Percentiles rank a stretch among this genome's conserved stretches.
These are phyloP conservation scores for Scalesia atractyloides DNA, from an alignment of 129 eudicot genomes.

Conservation along the genomic window DNA sequence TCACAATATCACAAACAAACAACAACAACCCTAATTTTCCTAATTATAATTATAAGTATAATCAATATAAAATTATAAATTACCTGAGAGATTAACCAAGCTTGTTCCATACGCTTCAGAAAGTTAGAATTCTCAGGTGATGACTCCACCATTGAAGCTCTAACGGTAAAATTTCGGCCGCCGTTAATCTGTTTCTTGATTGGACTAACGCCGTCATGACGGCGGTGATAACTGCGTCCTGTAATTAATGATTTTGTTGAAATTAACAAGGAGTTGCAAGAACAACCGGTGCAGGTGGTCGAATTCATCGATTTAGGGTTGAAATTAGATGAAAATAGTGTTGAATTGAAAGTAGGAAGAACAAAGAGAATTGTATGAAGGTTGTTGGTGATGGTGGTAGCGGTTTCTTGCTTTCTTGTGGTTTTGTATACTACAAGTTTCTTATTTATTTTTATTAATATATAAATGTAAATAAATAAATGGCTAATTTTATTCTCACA, in stretches of 20 bases:
- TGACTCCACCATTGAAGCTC: conserved; percentile 72
- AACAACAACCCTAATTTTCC: conserved; percentile 1
- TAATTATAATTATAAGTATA: too few relatives aligned
- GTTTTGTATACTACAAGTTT: background rate
- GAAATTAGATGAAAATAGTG: background rate
- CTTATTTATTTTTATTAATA: background rate
- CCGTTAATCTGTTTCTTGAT: background rate
- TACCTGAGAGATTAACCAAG: conserved; percentile 48
- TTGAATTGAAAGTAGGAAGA: background rate
- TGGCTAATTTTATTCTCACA: too few relatives aligned
- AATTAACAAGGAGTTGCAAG: background rate
- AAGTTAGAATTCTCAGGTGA: conserved; percentile 58
- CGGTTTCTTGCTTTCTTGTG: background rate
- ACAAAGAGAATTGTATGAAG: background rate
- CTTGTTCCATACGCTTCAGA: conserved; percentile 72
- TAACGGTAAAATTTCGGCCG: conserved; percentile 22
- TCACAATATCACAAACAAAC: background rate
- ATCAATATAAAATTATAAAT: background rate
- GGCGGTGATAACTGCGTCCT: background rate
- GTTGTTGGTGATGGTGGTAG: background rate
- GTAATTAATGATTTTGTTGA: background rate
- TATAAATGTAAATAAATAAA: background rate
- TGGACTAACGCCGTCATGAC: conserved; percentile 1
- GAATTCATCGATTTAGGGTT: conserved; percentile 5
- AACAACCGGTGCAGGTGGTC: background rate